Base-by-base conservation (phyloP, 805 yeast species). In the Sugiyamaella qingdaonensis region DNA sequence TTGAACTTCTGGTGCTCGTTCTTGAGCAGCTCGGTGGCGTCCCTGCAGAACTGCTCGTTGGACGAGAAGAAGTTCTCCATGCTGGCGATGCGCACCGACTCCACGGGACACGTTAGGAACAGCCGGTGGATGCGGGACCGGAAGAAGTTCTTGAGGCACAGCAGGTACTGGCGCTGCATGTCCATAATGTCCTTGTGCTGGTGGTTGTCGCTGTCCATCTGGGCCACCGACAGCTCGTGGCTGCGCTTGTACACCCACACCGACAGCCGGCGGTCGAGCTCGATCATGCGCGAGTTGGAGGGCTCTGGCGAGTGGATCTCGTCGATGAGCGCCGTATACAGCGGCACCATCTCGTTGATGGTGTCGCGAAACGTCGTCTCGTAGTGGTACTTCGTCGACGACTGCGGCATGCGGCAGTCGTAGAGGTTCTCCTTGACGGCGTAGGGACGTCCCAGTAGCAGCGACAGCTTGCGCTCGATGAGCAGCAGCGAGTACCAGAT, bases 371-470 rank as follows among this genome's bases (percentile, higher is more conserved):
- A 55, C 8, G 49, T 34, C 10, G 51, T 52, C 35, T 57, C 54
- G 24, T 52, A 55, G 33, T 55, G 44, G 49, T 32, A 46, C 19
- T 33, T 31, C 1, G 41, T 16, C 11, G 21, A n/a, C 36, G 34
- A 24, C 9, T 33, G 39, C 13, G 53, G 54, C 13, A 52, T 10
- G 14, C 43, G 36, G 21, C 37, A 16, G 32, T 57, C 56, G 27
- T 42, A 52, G n/a, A 55, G 34, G 16, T 47, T 39, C 7, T 24
- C 33, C 4, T 44, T 19, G 10, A 53, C 35, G 1, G 51, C 32
- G 37, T 52, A 55, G 4, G 60, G 60, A 2, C 60, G 49, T 2
- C 60, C 60, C 32, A 53, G 27, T 10, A 54, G 16, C 27, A 57
- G 36, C 2, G 56, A 48, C 31, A 44, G 47, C 35, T 55, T 55